A percentile compares a stretch with the other conserved stretches of the same genome.
phyloP scores from a whole-genome alignment of 2,329 filamentous ascomycete genomes.

The Paradendryphiella salina region DNA sequence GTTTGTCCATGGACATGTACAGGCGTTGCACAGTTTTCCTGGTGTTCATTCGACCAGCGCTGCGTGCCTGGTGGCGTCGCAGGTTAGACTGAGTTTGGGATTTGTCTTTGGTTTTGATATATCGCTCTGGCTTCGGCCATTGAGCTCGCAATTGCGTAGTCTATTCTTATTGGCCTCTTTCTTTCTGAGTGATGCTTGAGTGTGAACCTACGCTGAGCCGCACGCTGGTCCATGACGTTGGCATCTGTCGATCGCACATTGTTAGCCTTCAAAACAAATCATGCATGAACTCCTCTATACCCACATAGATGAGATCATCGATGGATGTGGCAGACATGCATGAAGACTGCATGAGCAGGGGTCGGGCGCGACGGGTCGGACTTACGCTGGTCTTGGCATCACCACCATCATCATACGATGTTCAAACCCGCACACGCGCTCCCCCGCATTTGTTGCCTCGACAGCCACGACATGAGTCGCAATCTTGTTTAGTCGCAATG shows the following conservation, averaged over 20 bases:
- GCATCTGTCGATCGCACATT: not conserved
- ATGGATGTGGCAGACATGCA: not conserved
- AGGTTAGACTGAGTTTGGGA: not conserved
- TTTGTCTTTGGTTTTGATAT: conserved; percentile 9
- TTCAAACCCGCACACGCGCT: conserved; percentile 5
- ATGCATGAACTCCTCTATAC: conserved; percentile 6
- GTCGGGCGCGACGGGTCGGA: conserved; percentile 9
- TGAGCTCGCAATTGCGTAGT: conserved; percentile 21
- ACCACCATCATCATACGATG: conserved; percentile 10
- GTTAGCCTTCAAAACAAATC: not conserved
- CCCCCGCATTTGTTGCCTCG: conserved; percentile 16
- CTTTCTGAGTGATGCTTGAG: not conserved
- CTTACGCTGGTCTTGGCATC: conserved; percentile 8
- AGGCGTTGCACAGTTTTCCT: conserved; percentile 16
- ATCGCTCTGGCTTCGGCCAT: conserved; percentile 20
- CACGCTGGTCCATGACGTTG: not conserved
- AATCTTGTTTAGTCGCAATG: conserved; percentile 31
- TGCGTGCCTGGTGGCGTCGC: conserved; percentile 10
- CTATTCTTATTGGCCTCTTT: not conserved
- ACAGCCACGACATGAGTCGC: conserved; percentile 21
- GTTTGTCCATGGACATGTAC: conserved; percentile 8
- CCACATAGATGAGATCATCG: not conserved
- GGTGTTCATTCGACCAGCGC: conserved; percentile 1
- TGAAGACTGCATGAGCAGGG: conserved; percentile 1
- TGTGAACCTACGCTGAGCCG: not conserved